A percentile compares a stretch with the other conserved stretches of the same genome.
phyloP scores from a whole-genome alignment of 2,329 filamentous ascomycete species.

The Tolypocladium endophyticum region DNA sequence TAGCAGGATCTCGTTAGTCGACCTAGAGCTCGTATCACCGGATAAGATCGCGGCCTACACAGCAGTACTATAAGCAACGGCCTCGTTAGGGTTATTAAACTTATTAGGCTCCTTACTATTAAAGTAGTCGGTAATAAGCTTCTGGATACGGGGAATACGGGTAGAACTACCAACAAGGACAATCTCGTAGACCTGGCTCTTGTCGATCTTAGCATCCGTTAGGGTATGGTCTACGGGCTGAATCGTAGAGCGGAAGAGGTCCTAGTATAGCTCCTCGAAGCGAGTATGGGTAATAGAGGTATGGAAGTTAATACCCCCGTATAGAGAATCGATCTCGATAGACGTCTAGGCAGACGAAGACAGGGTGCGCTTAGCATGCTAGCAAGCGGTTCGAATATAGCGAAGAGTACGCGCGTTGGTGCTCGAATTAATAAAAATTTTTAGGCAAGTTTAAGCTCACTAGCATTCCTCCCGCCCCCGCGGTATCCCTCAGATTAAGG shows the following conservation, averaged over 20 bases:
- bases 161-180: slow-evolving; percentile 97
- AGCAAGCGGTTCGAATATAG: slow-evolving; percentile 95
- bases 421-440: too few species aligned
- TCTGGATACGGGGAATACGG: slow-evolving; percentile 98
- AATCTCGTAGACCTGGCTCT: slow-evolving; percentile 96
- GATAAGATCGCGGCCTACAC: slow-evolving; percentile 97
- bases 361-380: slow-evolving; percentile 97
- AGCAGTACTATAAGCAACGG: slow-evolving; percentile 94
- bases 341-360: slow-evolving; percentile 95
- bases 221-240: slow-evolving; percentile 96
- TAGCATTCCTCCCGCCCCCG: slow-evolving; percentile 89
- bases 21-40: slow-evolving; percentile 92
- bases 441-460: slow-evolving; percentile 99
- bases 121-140: slow-evolving; percentile 99
- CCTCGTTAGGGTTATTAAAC: slow-evolving; percentile 99
- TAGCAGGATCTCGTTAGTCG: slow-evolving; percentile 90
- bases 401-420: slow-evolving; percentile 89
- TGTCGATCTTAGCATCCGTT: slow-evolving; percentile 92
- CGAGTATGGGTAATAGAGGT: slow-evolving; percentile 97
- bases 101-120: slow-evolving; percentile 99
- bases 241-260: slow-evolving; percentile 95
- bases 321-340: slow-evolving; percentile 97
- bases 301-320: slow-evolving; percentile 98
- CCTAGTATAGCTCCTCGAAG: slow-evolving; percentile 98
- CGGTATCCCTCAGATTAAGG: slow-evolving; percentile 98